Conservation (phyloP, 106 monocot genomes). For the Dendrobium catenatum region DNA sequence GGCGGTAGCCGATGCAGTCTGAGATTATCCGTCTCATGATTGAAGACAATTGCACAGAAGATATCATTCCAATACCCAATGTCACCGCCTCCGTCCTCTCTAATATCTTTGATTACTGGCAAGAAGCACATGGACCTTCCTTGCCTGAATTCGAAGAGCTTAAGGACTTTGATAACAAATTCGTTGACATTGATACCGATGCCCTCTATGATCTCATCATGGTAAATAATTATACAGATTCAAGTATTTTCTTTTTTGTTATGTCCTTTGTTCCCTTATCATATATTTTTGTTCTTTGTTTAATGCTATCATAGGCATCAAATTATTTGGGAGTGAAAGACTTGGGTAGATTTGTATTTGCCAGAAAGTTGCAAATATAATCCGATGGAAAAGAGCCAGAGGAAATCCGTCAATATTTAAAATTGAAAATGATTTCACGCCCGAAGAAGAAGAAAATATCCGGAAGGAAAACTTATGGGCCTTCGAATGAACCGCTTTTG, state of each 20-base stretch:
- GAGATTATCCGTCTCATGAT: not conserved
- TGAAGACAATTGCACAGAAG: not conserved
- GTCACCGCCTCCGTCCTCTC: not conserved
- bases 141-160: not conserved
- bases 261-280: not conserved
- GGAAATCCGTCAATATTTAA: not conserved
- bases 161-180: not conserved
- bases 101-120: not conserved
- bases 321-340: not conserved
- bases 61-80: not conserved
- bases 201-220: not conserved
- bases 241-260: not conserved
- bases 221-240: not conserved
- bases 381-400: not conserved
- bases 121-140: not conserved
- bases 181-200: not conserved
- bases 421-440: constrained; percentile 6
- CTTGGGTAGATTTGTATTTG: not conserved
- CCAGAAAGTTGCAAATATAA: not conserved
- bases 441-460: constrained; percentile 3
- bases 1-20: not conserved
- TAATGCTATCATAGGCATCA: too few relatives aligned
- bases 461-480: not conserved
- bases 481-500: not conserved
- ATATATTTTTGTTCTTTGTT: not conserved